phyloP scores from a whole-genome alignment of 805 yeast genomes.

The Nakazawaea sp. region DNA sequence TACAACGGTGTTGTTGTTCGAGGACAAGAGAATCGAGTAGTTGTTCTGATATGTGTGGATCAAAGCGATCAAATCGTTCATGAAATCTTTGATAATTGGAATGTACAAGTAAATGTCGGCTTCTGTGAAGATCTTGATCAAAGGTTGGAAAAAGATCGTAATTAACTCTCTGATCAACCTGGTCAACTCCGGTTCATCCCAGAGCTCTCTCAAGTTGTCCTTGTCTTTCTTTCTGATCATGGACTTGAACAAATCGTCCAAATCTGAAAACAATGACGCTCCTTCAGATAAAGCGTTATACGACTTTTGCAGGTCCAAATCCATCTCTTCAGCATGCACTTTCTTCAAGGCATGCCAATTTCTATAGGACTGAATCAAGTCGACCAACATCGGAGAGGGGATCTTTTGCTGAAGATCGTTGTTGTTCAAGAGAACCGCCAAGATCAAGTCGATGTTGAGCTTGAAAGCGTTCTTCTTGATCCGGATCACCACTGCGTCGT shows the following conservation, averaged over 20 bases:
- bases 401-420: slow-evolving; percentile 13
- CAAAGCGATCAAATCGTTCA: slow-evolving; percentile 56
- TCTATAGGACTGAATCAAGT: slow-evolving; percentile 16
- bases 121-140: slow-evolving; percentile 58
- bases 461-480: slow-evolving; percentile 24
- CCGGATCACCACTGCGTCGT: slow-evolving; percentile 19
- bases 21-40: slow-evolving; percentile 17
- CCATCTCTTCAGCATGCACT: slow-evolving; percentile 15
- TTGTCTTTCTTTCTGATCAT: slow-evolving; percentile 70
- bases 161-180: slow-evolving; percentile 66
- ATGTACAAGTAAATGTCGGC: slow-evolving; percentile 63
- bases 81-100: slow-evolving; percentile 55
- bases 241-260: slow-evolving; percentile 58
- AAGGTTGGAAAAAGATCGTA: slow-evolving; percentile 66
- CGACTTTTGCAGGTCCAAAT: slow-evolving; percentile 31
- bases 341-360: slow-evolving; percentile 5
- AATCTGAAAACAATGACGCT: slow-evolving; percentile 42
- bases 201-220: slow-evolving; percentile 61
- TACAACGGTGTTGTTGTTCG: slow-evolving; percentile 54
- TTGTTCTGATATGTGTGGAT: slow-evolving; percentile 28
- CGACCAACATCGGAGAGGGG: slow-evolving; percentile 12
- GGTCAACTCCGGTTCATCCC: slow-evolving; percentile 85
- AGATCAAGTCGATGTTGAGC: slow-evolving; percentile 18
- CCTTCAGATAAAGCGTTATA: slow-evolving; percentile 18
- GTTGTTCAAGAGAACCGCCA: slow-evolving; percentile 20